Evolutionary conservation across 2,329 filamentous ascomycete genomes (phyloP), one percentile per base, ranked within the genome.

Genomic region (Phialemonium atrogriseum): DNA sequence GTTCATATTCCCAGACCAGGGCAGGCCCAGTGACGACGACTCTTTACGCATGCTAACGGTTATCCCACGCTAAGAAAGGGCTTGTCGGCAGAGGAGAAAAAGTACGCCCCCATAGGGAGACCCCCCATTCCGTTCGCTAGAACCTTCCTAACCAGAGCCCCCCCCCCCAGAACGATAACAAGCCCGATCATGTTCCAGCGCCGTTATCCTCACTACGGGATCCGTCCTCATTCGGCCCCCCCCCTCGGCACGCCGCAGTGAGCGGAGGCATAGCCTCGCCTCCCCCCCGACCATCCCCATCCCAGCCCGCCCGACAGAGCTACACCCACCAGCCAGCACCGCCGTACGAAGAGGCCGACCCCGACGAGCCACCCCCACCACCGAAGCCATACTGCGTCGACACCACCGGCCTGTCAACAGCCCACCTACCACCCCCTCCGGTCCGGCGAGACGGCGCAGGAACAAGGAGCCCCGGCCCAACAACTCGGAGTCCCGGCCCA

Each of bases 181-280:
- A 43, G 10, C 38, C 45, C 14, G 44, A 55, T 34, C 62, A 66
- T 42, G 54, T 59, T 26, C 58, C 71, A 19, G 65, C 68, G 11
- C 86, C 87, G 2, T 60, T 93, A 25, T 66, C 76, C 7, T 67
- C 74, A 4, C 68, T 94, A 18, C 78, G 76, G 51, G 86, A 94
- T 50, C 87, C 85, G 1, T 55, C 73, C 1, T 72, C 76, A 11
- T 94, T 94, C 51, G 85, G 74, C 3, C 84, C 86, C 15, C 87
- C 87, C 16, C 87, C 87, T 1, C 88, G 75, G 46, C 81, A 73
- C 39, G 55, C 51, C 10, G 48, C 46, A 11, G 33, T 23, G 17
- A 33, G 41, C 18, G 42, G 41, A 21, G 29, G 44, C 27, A 26
- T 34, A 27, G 41, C 14, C 12, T 37, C 29, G 19, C 42, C 26